Base-by-base conservation (phyloP, 2,329 filamentous ascomycete genomes). In the Paracamarosporium sp. region DNA sequence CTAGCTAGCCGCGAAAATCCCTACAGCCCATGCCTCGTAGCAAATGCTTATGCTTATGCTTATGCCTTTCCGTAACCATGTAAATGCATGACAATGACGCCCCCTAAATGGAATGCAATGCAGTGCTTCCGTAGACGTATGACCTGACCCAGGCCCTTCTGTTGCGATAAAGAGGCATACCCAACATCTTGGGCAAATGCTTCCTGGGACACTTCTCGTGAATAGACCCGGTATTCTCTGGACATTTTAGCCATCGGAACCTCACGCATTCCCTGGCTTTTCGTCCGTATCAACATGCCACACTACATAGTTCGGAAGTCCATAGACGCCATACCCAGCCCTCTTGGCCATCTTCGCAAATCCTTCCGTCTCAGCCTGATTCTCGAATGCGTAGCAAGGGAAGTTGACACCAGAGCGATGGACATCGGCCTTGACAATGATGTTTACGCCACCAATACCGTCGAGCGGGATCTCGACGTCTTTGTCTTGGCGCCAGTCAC, bases 311-410 rank as follows among this genome's bases (percentile, higher is more conserved):
- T 99, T 99, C 40, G 94, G 95, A 55, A 99, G 82, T 44, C 95
- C 95, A 66, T 92, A 86, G 25, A 99, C 95, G 71, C 92, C 85
- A 76, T 97, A 98, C 43, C 95, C 95, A 17, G 95, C 95, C 62
- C 93, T 86, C 81, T 96, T 97, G 58, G 95, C 95, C 95, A 99
- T 99, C 78, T 96, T 97, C 35, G 95, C 95, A 73, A 99, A 99
- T 6, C 95, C 95, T 80, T 99, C 95, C 4, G 95, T 99, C 79
- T 99, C 95, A 63, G 95, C 95, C 81, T 99, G 95, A 78, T 99
- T 98, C 77, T 99, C 95, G 75, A 99, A 99, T 3, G 95, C 86
- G 72, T 99, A 99, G 74, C 88, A 89, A 8, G 95, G 95, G 78
- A 99, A 99, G 79, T 99, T 99, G 81, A 99, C 95, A 61, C 94